Evolutionary conservation across 208 protist species (phyloP).

Genomic region (Porcisia hertigi): DNA sequence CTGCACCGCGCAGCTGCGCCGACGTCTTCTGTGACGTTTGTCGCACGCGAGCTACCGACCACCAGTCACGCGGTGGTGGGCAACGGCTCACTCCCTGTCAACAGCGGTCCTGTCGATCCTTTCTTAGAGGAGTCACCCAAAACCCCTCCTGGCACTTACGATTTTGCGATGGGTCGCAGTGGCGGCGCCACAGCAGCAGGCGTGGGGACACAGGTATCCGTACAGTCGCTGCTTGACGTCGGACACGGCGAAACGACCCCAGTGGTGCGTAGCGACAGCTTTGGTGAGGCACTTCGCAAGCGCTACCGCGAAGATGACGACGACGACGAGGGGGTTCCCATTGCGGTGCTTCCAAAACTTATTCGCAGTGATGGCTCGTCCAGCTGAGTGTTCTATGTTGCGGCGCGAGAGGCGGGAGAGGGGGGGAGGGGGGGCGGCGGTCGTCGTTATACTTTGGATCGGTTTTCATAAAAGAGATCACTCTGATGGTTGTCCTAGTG

Average conservation of each 20-base stretch:
- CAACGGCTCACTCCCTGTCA: not conserved
- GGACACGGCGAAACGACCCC: constrained; percentile 32
- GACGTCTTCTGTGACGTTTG: not conserved
- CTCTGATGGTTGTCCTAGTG: not conserved
- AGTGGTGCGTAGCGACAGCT: constrained; percentile 47
- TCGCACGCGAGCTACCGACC: constrained; percentile 20
- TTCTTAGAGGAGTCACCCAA: constrained; percentile 17
- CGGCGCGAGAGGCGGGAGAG: not conserved
- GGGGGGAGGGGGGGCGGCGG: no score
- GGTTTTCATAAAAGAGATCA: not conserved
- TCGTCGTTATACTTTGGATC: no score
- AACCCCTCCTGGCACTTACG: not conserved
- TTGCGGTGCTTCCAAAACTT: constrained; percentile 17
- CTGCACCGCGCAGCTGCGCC: not conserved
- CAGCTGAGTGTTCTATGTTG: no score
- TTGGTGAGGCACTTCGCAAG: constrained; percentile 79
- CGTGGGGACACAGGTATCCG: constrained; percentile 26
- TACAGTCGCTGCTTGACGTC: constrained; percentile 59
- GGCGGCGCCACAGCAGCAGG: not conserved
- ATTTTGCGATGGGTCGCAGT: no score
- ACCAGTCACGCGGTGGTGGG: not conserved
- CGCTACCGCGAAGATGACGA: constrained; percentile 80
- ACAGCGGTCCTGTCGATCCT: constrained; percentile 27
- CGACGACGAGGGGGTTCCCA: constrained; percentile 16
- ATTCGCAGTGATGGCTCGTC: not conserved